Evolutionary conservation across 2,329 filamentous ascomycete genomes (phyloP), one percentile per base, ranked within the genome.

Genomic region (Monosporascus cannonballus): DNA sequence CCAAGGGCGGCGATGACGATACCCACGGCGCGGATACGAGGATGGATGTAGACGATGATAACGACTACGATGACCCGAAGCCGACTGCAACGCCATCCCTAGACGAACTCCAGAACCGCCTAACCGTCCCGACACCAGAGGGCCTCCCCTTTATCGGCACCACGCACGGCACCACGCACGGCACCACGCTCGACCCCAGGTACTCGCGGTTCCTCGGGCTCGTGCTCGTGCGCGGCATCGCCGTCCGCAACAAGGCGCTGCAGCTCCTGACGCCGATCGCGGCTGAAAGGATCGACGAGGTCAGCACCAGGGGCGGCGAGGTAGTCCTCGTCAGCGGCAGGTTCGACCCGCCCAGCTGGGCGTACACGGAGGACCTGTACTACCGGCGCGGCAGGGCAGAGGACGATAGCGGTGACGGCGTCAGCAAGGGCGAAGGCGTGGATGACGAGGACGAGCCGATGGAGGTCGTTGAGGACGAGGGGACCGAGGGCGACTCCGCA

Each of bases 151-250:
- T 84, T 54, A 78, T 91, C 52, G 69, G 77, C 17, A 80, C 83
- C 20, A 64, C 74, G 1, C 69, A 74, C 24, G 75, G 77, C n/a
- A 72, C 74, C 2, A 74, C 76, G 1, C 75, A 74, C 24, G 75
- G 77, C n/a, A 72, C 74, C 2, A 74, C 76, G 1, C 75, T 89
- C 1, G 75, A 87, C 58, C 86, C 88, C 0, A 69, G 65, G 27
- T 73, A 79, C 61, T 86, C 82, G 0, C 73, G 73, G 22, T 76
- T 80, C 15, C 67, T 90, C 4, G 87, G 86, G 2, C 72, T 89
- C 2, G 86, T 80, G 0, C 73, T 93, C 8, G 68, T 94, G n/a
- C 80, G 87, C 1, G 86, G 84, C 4, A 82, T 92, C 53, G 85
- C 92, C 62, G 62, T 70, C 0, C 64, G 69, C 22, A 74, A 69